Evolutionary conservation across 2,329 filamentous ascomycete genomes (phyloP), one percentile per base, ranked within the genome.

Genomic region (Penicillium sclerotigenum): DNA sequence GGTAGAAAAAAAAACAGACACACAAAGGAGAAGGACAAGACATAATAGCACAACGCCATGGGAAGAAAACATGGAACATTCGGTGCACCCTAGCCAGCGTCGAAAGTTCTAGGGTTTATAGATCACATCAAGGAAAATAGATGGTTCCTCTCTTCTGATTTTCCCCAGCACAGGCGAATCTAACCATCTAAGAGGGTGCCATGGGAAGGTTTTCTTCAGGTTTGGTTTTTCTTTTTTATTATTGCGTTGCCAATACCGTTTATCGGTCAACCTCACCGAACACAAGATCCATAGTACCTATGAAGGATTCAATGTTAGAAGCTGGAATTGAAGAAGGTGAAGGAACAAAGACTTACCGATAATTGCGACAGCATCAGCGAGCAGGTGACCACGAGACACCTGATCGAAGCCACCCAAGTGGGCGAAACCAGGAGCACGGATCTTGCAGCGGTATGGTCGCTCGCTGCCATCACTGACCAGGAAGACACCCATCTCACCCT

Each of bases 401-500:
- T 97, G 93, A 75, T 99, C 94, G 75, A 99, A 97, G 64, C 91
- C 93, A 70, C 85, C 85, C 76, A 99, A 79, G 79, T 99, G 95
- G 62, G 94, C 94, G 71, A 99, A 99, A 60, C 94, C 94, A 56
- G 94, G 94, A 36, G 95, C 93, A 68, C 94, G 87, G 68, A 99
- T 97, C 81, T 97, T 95, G 79, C 94, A 97, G 71, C 95, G 85
- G 81, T 99, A 99, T 45, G 94, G 94, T 71, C 94, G 83, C 83
- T 99, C 94, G 73, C 87, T 94, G 62, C 94, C 94, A 73, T 99
- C 94, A 73, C 90, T 96, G 70, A 99, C 94, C 49, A 99, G 80
- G 74, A 89, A 99, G 42, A 99, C 94, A 74, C 89, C 94, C 94
- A 99, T 99, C 81, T 99, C 94, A 69, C 94, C 94, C 87, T 99